Percentiles rank a stretch among this genome's conserved stretches.
phyloP scores from a whole-genome alignment of 2,329 filamentous ascomycete genomes.

The Monilinia vaccinii-corymbosi region DNA sequence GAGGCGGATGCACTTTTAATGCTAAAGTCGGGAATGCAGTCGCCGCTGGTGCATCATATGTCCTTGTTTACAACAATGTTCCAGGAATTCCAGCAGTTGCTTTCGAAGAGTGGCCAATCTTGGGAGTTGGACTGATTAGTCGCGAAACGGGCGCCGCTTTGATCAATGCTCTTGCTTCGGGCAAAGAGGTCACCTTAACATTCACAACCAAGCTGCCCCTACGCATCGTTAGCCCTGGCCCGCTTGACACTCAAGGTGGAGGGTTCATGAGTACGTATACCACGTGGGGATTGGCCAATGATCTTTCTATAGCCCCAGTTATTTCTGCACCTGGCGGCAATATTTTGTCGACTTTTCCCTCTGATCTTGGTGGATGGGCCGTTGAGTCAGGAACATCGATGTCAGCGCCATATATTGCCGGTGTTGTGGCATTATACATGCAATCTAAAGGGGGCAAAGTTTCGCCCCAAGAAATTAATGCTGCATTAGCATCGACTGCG shows the following conservation, averaged over 20 bases:
- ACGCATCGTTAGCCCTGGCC: background rate
- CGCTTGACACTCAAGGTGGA: background rate
- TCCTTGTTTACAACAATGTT: background rate
- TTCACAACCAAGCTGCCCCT: background rate
- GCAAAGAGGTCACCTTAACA: background rate
- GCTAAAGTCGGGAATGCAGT: background rate
- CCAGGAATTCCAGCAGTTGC: background rate
- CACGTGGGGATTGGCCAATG: background rate
- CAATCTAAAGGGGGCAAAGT: background rate
- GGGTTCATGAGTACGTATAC: background rate
- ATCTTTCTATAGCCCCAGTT: background rate
- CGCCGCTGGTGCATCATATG: background rate
- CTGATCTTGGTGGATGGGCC: background rate
- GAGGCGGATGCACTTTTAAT: constrained; percentile 10
- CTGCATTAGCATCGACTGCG: background rate
- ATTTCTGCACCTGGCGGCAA: background rate
- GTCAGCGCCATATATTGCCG: background rate
- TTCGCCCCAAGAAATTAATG: background rate
- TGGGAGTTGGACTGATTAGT: background rate
- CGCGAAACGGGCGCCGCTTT: background rate
- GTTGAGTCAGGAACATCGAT: background rate
- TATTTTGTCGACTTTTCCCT: background rate
- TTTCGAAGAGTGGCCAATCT: background rate
- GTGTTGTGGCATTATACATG: background rate
- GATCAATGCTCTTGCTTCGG: background rate